phyloP scores from a whole-genome alignment of 768 basidiomycete genomes.

The Neoboletus subvelutipes region DNA sequence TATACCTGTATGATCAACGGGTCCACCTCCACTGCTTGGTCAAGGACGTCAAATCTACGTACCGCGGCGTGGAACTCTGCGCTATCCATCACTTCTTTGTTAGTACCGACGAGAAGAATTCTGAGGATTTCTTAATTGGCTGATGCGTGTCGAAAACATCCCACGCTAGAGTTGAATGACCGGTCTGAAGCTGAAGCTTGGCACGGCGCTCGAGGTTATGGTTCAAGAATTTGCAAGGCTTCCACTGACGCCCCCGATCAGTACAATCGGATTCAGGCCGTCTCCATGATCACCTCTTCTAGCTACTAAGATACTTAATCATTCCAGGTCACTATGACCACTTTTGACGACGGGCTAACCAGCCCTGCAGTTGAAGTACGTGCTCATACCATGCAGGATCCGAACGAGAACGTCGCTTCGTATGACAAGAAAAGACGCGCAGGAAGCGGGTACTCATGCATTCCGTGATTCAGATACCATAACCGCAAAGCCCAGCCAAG shows the following conservation, averaged over 20 bases:
- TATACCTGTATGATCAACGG: conserved; percentile 54
- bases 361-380: neutral
- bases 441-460: neutral
- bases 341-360: neutral
- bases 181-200: neutral
- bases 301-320: neutral
- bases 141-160: neutral
- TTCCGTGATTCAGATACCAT: neutral
- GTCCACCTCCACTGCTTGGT: neutral
- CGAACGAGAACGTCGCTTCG: neutral
- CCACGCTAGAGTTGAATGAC: neutral
- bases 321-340: neutral
- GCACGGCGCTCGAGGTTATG: neutral
- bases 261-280: neutral
- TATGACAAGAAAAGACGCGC: neutral
- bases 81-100: conserved; percentile 43
- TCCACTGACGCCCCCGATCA: neutral
- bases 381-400: neutral
- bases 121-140: neutral
- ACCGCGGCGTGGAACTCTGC: conserved; percentile 65
- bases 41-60: conserved; percentile 16
- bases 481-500: neutral
- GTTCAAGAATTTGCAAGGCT: neutral
- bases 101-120: neutral
- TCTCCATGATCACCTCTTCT: neutral